These are phyloP conservation scores for Fusarium gaditjirri DNA, from an alignment of 2,329 filamentous ascomycete genomes.

Conservation along the genomic window DNA sequence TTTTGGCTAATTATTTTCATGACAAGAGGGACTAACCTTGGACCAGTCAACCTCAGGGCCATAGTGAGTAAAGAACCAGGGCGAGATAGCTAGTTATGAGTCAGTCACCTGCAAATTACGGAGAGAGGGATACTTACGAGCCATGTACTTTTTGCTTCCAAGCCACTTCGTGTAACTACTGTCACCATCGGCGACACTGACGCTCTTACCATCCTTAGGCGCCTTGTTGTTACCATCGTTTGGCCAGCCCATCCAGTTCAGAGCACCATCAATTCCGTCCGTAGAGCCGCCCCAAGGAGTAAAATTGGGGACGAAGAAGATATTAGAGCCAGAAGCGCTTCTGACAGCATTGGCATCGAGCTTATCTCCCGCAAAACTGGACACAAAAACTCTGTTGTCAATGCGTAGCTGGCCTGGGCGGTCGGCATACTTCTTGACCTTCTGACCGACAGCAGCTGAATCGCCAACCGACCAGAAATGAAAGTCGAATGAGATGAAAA, in stretches of 20 bases:
- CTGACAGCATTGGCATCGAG: constrained; percentile 56
- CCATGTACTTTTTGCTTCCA: constrained; percentile 59
- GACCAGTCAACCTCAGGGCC: constrained; percentile 36
- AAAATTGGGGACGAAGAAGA: constrained; percentile 64
- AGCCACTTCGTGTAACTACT: constrained; percentile 49
- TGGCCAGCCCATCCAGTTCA: constrained; percentile 61
- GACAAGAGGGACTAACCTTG: not conserved
- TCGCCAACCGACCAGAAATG: constrained; percentile 56
- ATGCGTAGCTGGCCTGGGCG: constrained; percentile 60
- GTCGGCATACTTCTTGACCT: constrained; percentile 57
- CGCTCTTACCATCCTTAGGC: constrained; percentile 50
- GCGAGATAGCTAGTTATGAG: constrained; percentile 41
- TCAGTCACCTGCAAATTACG: not conserved
- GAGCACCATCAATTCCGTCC: constrained; percentile 56
- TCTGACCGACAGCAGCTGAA: constrained; percentile 54
- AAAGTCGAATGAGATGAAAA: constrained; percentile 68
- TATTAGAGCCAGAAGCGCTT: constrained; percentile 54
- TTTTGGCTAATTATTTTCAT: constrained; percentile 15
- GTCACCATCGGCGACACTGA: constrained; percentile 56
- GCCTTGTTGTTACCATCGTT: constrained; percentile 61
- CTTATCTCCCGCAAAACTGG: constrained; percentile 62
- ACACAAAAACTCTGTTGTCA: constrained; percentile 62
- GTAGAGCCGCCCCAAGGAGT: constrained; percentile 53
- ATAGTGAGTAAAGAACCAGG: constrained; percentile 61
- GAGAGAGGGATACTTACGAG: constrained; percentile 37